A percentile compares a stretch with the other conserved stretches of the same genome.
Conservation (phyloP, 2,329 filamentous ascomycete species). For the Aspergillus unguis region DNA sequence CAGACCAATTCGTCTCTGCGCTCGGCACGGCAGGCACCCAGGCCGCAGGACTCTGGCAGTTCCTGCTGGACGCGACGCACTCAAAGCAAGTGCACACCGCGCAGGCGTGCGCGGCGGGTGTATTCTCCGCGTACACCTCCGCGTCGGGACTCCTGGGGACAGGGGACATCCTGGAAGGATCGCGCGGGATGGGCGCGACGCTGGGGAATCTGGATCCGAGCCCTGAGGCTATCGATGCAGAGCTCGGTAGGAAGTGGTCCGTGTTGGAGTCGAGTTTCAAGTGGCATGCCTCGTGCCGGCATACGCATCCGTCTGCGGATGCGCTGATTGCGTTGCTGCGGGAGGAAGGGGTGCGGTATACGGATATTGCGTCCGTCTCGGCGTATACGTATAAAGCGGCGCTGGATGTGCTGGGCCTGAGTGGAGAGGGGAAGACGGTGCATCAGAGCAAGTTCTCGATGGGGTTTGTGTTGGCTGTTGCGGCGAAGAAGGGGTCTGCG, state of each 20-base stretch:
- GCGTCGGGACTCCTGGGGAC: slow-evolving; percentile 26
- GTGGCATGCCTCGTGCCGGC: slow-evolving; percentile 34
- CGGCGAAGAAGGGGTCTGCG: slow-evolving; percentile 31
- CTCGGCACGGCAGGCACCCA: slow-evolving; percentile 33
- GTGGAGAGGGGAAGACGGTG: slow-evolving; percentile 28
- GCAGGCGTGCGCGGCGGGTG: slow-evolving; percentile 32
- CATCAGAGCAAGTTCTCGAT: slow-evolving; percentile 36
- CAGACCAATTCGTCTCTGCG: slow-evolving; percentile 24
- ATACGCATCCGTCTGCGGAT: slow-evolving; percentile 33
- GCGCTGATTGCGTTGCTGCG: slow-evolving; percentile 28
- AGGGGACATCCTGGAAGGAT: slow-evolving; percentile 29
- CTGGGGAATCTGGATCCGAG: slow-evolving; percentile 22
- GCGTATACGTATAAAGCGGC: slow-evolving; percentile 30
- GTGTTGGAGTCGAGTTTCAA: slow-evolving; percentile 32
- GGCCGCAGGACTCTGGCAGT: slow-evolving; percentile 34
- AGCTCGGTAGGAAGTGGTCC: slow-evolving; percentile 25
- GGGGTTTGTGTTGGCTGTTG: slow-evolving; percentile 33
- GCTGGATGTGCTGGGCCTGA: slow-evolving; percentile 29
- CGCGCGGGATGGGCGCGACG: slow-evolving; percentile 26
- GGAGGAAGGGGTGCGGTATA: slow-evolving; percentile 23
- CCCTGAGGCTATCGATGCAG: slow-evolving; percentile 23
- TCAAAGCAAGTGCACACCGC: slow-evolving; percentile 34
- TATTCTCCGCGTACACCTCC: slow-evolving; percentile 31
- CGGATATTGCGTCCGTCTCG: slow-evolving; percentile 29
- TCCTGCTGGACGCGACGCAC: slow-evolving; percentile 29